Conservation (phyloP, 495 filamentous ascomycete genomes). For the Penicilliopsis zonata region DNA sequence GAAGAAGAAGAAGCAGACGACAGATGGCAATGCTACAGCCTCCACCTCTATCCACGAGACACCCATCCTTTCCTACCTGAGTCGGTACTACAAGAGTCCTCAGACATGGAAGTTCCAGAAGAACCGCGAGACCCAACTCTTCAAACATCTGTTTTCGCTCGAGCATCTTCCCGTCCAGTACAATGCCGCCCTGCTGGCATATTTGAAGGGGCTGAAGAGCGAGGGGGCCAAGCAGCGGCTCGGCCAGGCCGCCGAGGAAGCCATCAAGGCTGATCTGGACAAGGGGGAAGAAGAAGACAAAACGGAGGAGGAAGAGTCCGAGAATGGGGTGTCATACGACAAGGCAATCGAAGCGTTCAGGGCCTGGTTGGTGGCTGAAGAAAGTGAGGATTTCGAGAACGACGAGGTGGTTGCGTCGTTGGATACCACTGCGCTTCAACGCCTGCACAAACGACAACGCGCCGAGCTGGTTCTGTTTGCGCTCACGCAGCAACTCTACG, state of each 20-base stretch:
- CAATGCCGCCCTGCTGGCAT: constrained; percentile 50
- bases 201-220: constrained; percentile 62
- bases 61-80: constrained; percentile 61
- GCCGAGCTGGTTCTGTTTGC: constrained; percentile 35
- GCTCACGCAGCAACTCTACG: constrained; percentile 23
- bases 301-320: constrained; percentile 29
- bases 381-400: constrained; percentile 18
- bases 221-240: constrained; percentile 45
- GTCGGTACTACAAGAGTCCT: constrained; percentile 52
- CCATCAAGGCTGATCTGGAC: constrained; percentile 33
- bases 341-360: constrained; percentile 38
- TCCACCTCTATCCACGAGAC: constrained; percentile 24
- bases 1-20: constrained; percentile 25
- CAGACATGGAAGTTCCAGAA: constrained; percentile 88
- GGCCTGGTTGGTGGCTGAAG: constrained; percentile 12
- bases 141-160: constrained; percentile 68
- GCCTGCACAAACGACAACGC: constrained; percentile 30
- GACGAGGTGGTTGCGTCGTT: constrained; percentile 16
- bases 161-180: constrained; percentile 52
- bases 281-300: constrained; percentile 11
- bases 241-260: constrained; percentile 46
- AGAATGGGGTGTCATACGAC: constrained; percentile 33
- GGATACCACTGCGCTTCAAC: constrained; percentile 25
- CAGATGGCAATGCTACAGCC: constrained; percentile 7
- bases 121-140: constrained; percentile 64